Conservation (phyloP, 352 stramenopile species). For the Phytopythium litorale region DNA sequence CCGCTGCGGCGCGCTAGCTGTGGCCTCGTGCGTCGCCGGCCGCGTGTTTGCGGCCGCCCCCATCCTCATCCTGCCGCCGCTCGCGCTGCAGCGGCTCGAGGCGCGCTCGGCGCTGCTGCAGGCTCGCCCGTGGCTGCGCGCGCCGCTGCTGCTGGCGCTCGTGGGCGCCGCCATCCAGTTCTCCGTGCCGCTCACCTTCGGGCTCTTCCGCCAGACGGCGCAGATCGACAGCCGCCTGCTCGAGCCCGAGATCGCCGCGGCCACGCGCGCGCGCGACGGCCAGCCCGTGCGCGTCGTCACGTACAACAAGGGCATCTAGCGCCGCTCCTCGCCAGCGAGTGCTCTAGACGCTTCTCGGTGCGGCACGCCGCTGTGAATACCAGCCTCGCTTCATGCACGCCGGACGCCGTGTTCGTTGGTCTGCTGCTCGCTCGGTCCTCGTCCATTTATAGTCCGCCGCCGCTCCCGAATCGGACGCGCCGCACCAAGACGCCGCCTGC, state of each 20-base stretch:
- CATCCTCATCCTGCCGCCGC: conserved; percentile 72
- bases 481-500: too few relatives aligned
- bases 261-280: conserved; percentile 36
- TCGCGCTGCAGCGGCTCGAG: conserved; percentile 57
- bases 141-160: conserved; percentile 63
- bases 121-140: conserved; percentile 46
- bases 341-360: too few relatives aligned
- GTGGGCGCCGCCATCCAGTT: conserved; percentile 80
- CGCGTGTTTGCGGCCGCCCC: conserved; percentile 79
- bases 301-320: conserved; percentile 79
- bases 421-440: too few relatives aligned
- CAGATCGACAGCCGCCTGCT: conserved; percentile 59
- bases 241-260: conserved; percentile 51
- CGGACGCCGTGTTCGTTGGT: too few relatives aligned
- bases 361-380: too few relatives aligned
- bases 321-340: too few relatives aligned
- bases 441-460: too few relatives aligned
- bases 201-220: conserved; percentile 79
- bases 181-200: conserved; percentile 83
- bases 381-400: too few relatives aligned
- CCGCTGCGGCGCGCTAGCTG: conserved; percentile 63
- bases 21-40: conserved; percentile 69
- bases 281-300: conserved; percentile 58
- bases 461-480: too few relatives aligned
- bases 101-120: conserved; percentile 30